Evolutionary conservation across 257 asterid species (phyloP), one percentile per base, ranked within the genome.

Genomic region (Datura wrightii): DNA sequence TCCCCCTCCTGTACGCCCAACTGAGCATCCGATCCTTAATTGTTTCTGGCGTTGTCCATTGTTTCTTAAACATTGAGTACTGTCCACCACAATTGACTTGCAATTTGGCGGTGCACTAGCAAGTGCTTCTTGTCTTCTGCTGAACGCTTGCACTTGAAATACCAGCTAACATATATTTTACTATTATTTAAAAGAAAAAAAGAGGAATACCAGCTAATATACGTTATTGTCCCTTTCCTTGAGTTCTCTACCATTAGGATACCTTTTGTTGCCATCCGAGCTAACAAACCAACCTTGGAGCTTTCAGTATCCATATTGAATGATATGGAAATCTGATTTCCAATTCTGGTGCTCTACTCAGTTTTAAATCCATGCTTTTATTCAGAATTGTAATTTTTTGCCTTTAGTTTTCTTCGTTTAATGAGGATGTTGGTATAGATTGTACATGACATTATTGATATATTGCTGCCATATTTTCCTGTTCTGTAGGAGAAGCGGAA

Each of bases 401-500:
- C 60, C 59, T 74, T 34, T n/a, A 31, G 60, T 53, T 74, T 46
- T 74, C 42, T 74, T 48, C 42, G 6, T 74, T 24, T 14, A 24
- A 31, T 24, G 70, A 62, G 70, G 70, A 62, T 62, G 69, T 60
- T 60, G 66, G 69, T 7, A 10, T 24, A 8, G 69, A 60, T 24
- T 9, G 15, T 60, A 60, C 69, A 24, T 60, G 3, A 24, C 39
- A 3, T 58, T 31, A 62, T 13, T 48, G 42, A 74, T 48, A 24
- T 31, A 74, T 42, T 24, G 13, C 41, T 74, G 56, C 24, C 19
- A 3, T 48, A 41, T 79, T 78, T 59, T 80, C 19, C 41, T 85
- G 86, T 86, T 88, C 80, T 78, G 65, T 92, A 93, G 98, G 96
- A 86, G 86, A 94, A 90, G 85, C 88, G 83, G 87, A 93, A 86